phyloP scores from a whole-genome alignment of 495 filamentous ascomycete genomes.

The Aspergillus coremiiformis region DNA sequence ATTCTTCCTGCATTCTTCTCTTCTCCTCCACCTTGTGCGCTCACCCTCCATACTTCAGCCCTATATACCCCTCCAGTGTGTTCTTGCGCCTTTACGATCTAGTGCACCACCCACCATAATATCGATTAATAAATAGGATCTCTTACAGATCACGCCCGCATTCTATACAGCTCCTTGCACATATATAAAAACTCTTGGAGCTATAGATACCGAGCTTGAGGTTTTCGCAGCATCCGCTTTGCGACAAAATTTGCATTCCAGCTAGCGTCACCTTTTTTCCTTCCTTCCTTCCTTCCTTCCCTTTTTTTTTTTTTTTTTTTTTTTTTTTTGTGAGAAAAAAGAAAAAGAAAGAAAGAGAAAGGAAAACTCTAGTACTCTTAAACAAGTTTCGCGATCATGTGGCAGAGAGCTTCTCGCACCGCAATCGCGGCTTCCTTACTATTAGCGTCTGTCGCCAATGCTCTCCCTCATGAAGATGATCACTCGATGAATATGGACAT shows the following conservation, averaged over 20 bases:
- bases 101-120: conserved; percentile 1
- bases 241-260: not conserved
- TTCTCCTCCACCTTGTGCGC: conserved; percentile 4
- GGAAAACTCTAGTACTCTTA: not conserved
- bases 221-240: not conserved
- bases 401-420: conserved; percentile 18
- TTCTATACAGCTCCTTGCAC: not conserved
- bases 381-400: conserved; percentile 18
- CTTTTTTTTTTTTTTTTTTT: too few species aligned
- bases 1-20: conserved; percentile 2
- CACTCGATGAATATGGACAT: conserved; percentile 29
- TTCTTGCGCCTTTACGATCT: not conserved
- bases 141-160: not conserved
- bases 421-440: conserved; percentile 28
- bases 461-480: conserved; percentile 32
- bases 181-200: not conserved
- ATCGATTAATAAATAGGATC: not conserved
- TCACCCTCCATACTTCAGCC: conserved; percentile 9
- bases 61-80: conserved; percentile 1
- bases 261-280: not conserved
- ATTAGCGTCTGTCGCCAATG: conserved; percentile 28
- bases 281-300: too few species aligned
- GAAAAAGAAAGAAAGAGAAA: too few species aligned
- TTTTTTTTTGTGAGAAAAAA: too few species aligned
- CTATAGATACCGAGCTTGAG: not conserved